These are phyloP conservation scores for Xylaria telfairii DNA, from an alignment of 495 filamentous ascomycete species.

Conservation along the genomic window DNA sequence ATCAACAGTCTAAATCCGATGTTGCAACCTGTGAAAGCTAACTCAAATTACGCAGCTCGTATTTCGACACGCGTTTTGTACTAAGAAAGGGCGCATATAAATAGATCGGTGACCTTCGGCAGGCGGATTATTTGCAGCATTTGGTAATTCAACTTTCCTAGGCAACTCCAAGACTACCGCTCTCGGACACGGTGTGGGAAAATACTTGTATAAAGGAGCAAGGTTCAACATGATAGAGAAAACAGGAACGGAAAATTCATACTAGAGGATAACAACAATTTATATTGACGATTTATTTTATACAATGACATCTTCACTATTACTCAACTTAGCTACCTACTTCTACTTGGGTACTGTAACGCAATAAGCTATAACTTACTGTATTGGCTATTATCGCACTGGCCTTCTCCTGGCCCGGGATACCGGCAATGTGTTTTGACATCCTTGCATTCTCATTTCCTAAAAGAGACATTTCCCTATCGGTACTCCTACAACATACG, in stretches of 20 bases:
- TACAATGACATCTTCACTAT: no score
- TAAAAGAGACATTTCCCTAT: not conserved
- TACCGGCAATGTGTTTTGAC: not conserved
- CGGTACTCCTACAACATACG: not conserved
- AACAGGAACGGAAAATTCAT: not conserved
- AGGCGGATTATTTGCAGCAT: conserved; percentile 22
- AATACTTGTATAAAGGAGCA: conserved; percentile 51
- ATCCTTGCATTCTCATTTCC: not conserved
- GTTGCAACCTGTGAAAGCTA: conserved; percentile 24
- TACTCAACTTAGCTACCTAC: no score
- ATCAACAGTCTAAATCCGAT: conserved; percentile 4
- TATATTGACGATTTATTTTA: not conserved
- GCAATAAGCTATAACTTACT: no score
- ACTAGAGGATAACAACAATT: conserved; percentile 36
- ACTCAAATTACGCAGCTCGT: conserved; percentile 59
- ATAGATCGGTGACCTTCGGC: conserved; percentile 1
- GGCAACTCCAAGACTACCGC: conserved; percentile 34
- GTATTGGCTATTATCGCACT: no score
- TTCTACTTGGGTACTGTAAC: no score
- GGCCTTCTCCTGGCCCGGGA: not conserved
- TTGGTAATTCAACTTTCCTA: conserved; percentile 29
- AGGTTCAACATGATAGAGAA: conserved; percentile 52
- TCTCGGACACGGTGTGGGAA: conserved; percentile 29
- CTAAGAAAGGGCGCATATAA: conserved; percentile 49
- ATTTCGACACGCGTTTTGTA: conserved; percentile 91